These are phyloP conservation scores for Botryotinia calthae DNA, from an alignment of 2,329 filamentous ascomycete species.

Conservation along the genomic window DNA sequence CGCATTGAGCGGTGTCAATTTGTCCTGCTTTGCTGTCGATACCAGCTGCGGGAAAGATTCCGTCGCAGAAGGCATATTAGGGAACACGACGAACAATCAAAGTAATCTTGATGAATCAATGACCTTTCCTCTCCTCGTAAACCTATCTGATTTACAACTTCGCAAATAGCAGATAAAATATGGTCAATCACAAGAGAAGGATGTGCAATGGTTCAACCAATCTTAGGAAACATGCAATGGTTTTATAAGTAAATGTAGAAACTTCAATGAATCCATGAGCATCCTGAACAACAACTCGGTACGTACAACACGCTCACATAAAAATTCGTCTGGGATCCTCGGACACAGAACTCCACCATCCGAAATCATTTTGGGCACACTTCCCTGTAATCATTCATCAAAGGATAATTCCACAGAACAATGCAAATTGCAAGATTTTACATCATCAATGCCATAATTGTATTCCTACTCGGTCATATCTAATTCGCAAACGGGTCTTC, in stretches of 20 bases:
- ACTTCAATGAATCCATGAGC: not conserved
- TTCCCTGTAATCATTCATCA: not conserved
- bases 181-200: not conserved
- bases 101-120: not conserved
- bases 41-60: constrained; percentile 24
- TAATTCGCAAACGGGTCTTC: not conserved
- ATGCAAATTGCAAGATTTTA: constrained; percentile 5
- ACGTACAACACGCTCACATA: not conserved
- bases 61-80: constrained; percentile 20
- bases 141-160: not conserved
- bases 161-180: not conserved
- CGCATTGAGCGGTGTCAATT: constrained; percentile 16
- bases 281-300: not conserved
- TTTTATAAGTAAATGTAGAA: not conserved
- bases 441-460: constrained; percentile 6
- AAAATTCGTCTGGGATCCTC: constrained; percentile 4
- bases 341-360: not conserved
- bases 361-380: not conserved
- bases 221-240: not conserved
- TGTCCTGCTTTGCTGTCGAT: constrained; percentile 15
- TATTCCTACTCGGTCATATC: not conserved
- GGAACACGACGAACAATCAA: not conserved
- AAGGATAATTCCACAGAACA: constrained; percentile 7
- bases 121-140: not conserved
- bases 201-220: not conserved